These are phyloP conservation scores for Mimosa pudica DNA, from an alignment of 306 rosid genomes.

Conservation along the genomic window DNA sequence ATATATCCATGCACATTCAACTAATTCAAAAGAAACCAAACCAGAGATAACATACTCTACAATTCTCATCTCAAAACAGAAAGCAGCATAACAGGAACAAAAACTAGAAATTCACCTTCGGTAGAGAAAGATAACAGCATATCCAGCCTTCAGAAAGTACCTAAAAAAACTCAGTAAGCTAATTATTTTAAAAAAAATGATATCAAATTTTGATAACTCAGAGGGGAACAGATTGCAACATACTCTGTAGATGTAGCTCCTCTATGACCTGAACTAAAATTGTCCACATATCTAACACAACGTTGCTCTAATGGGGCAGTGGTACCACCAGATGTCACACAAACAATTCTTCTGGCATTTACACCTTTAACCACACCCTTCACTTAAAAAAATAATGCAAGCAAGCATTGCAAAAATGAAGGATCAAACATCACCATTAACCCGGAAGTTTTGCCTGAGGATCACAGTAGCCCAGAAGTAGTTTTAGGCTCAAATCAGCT, in stretches of 20 bases:
- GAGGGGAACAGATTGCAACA: slow-evolving; percentile 23
- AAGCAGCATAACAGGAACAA: neutral
- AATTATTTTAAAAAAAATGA: slow-evolving; percentile 17
- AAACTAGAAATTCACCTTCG: slow-evolving; percentile 55
- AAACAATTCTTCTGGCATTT: slow-evolving; percentile 62
- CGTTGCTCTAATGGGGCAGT: slow-evolving; percentile 93
- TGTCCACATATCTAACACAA: slow-evolving; percentile 88
- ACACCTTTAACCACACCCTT: slow-evolving; percentile 33
- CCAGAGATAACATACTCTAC: neutral
- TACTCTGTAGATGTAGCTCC: slow-evolving; percentile 99
- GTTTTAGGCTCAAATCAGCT: no score
- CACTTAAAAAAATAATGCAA: slow-evolving; percentile 17
- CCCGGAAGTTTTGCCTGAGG: no score
- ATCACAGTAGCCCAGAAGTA: no score
- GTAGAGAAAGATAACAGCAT: slow-evolving; percentile 82
- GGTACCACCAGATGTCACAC: slow-evolving; percentile 97
- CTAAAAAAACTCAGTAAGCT: slow-evolving; percentile 48
- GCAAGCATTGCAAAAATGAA: neutral
- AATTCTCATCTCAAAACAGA: neutral
- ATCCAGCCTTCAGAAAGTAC: slow-evolving; percentile 88
- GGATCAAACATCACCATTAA: no score
- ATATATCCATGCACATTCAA: slow-evolving; percentile 26
- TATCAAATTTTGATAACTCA: neutral
- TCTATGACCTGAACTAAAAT: slow-evolving; percentile 97
- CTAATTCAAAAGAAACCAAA: neutral